These are phyloP conservation scores for Antrodiella citrinella DNA, from an alignment of 768 basidiomycete species.

Conservation along the genomic window DNA sequence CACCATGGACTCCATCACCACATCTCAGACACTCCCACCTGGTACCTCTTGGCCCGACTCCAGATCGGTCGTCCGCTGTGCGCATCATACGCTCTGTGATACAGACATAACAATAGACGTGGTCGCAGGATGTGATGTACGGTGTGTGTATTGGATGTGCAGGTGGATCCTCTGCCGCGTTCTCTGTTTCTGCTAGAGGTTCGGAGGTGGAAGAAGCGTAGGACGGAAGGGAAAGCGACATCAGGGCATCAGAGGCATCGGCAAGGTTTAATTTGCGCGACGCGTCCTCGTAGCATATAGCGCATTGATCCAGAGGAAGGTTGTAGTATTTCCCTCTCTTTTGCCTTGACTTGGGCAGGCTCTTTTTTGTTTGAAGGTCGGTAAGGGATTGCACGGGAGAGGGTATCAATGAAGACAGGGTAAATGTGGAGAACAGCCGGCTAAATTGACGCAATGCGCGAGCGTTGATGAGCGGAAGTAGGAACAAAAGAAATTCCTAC, in stretches of 20 bases:
- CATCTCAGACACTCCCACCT: conserved; percentile 86
- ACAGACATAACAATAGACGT: conserved; percentile 92
- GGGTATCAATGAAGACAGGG: conserved; percentile 22
- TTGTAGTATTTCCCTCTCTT: conserved; percentile 56
- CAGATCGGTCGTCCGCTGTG: conserved; percentile 47
- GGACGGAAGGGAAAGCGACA: conserved; percentile 23
- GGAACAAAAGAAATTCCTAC: conserved; percentile 92
- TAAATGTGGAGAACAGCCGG: conserved; percentile 24
- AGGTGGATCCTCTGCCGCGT: conserved; percentile 36
- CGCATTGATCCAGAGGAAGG: conserved; percentile 72
- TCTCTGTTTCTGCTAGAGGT: conserved; percentile 16
- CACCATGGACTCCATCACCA: conserved; percentile 51
- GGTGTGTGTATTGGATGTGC: conserved; percentile 69
- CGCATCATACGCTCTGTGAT: conserved; percentile 76
- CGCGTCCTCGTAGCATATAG: conserved; percentile 81
- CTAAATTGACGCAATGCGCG: conserved; percentile 54
- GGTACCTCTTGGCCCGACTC: conserved; percentile 31
- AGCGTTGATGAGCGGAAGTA: conserved; percentile 77
- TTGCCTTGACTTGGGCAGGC: conserved; percentile 5
- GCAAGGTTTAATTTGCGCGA: conserved; percentile 50
- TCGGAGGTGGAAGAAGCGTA: conserved; percentile 16
- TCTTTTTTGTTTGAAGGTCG: conserved; percentile 4
- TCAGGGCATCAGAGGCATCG: conserved; percentile 44
- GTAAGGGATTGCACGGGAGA: conserved; percentile 23
- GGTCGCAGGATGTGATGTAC: conserved; percentile 77